Base-by-base conservation (phyloP, 2,329 filamentous ascomycete species). In the Fonsecaea pugnacius region DNA sequence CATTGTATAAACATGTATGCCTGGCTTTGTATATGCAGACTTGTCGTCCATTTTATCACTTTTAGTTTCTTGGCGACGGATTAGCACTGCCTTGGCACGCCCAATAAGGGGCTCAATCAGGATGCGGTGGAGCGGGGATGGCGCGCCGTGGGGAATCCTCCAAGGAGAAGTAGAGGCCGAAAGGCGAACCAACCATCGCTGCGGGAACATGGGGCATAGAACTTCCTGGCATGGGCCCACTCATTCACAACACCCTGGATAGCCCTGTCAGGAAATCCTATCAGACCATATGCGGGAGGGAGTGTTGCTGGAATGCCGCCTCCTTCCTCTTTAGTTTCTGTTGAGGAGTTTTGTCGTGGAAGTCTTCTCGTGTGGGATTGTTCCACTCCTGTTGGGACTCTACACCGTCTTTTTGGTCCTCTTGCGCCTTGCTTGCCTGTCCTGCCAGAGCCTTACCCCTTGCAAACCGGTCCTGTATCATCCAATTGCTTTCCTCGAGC, bases 41-140 rank as follows among this genome's bases (percentile, higher is more conserved):
- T 66, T 66, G 64, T 63, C 64, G 64, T 66, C 60, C 64, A 63
- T 66, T 66, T 66, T 62, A 40, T 40, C 27, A 53, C 33, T 51
- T 57, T 59, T 21, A 36, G 46, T 14, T 7, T 27, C 33, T 51
- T 36, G 51, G 53, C 48, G 14, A 33, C 18, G 46, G n/a, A 53
- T 40, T 60, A 60, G 58, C 33, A 18, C 3, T 9, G 43, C 3
- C 32, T 60, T 53, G 48, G 35, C 43, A 14, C 4, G 3, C 14
- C 9, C 18, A 27, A 48, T 48, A 48, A 48, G 18, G 43, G 9
- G 2, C 12, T 6, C n/a, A 8, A 21, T 8, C 7, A 21, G n/a
- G 40, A n/a, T 46, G n/a, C n/a, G n/a, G 40, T 21, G 40, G 40
- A 46, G 40, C 40, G n/a, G 40, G 40, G 27, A 30, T 30, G 27